Evolutionary conservation across 306 rosid species (phyloP).

Genomic region (Cucurbita maxima): DNA sequence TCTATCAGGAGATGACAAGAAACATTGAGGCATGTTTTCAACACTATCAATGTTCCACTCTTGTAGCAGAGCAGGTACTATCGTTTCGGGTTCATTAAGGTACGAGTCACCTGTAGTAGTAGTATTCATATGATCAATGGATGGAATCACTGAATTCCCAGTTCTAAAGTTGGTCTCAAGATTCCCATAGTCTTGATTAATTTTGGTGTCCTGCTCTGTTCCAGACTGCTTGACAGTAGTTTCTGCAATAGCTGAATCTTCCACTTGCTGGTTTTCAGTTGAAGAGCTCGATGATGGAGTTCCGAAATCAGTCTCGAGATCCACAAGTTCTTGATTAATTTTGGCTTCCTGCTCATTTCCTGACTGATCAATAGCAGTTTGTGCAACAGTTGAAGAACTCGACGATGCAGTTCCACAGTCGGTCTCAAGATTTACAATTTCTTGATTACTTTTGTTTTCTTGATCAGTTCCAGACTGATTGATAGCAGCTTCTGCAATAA

Average conservation of each 20-base stretch:
- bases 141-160: slow-evolving; percentile 13
- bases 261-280: not conserved
- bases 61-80: slow-evolving; percentile 8
- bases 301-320: slow-evolving; percentile 2
- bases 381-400: not conserved
- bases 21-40: slow-evolving; percentile 12
- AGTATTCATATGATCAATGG: slow-evolving; percentile 14
- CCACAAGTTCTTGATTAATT: not conserved
- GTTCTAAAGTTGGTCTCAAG: slow-evolving; percentile 17
- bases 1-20: not conserved
- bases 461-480: slow-evolving; percentile 8
- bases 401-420: slow-evolving; percentile 6
- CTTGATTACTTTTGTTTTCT: not conserved
- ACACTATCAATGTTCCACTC: slow-evolving; percentile 13
- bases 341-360: slow-evolving; percentile 10
- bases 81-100: slow-evolving; percentile 19
- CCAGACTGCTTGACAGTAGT: no score
- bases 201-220: slow-evolving; percentile 6
- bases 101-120: slow-evolving; percentile 13
- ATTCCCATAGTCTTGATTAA: not conserved
- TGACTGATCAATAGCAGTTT: slow-evolving; percentile 8
- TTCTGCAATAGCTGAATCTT: slow-evolving; percentile 13
- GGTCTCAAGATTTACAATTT: slow-evolving; percentile 12
- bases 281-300: not conserved
- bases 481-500: slow-evolving; percentile 13